These are phyloP conservation scores for Fistulifera pelliculosa DNA, from an alignment of 108 stramenopile species.

Conservation along the genomic window DNA sequence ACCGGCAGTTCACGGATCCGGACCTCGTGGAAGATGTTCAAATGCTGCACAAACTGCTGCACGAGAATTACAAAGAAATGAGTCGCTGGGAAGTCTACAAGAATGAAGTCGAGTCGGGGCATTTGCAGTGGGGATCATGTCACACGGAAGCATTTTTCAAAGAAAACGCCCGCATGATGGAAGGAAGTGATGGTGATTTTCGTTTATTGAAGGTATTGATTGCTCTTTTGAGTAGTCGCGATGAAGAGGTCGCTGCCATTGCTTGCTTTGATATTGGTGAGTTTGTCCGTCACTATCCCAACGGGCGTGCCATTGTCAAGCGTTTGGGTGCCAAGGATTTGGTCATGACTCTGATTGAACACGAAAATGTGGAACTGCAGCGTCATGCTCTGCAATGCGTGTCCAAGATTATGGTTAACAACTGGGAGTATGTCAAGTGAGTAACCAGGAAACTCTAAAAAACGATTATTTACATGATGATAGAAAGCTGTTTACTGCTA, in stretches of 20 bases:
- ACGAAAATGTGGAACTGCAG: constrained; percentile 86
- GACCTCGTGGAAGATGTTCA: constrained; percentile 80
- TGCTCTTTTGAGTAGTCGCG: constrained; percentile 62
- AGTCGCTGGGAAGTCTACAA: constrained; percentile 90
- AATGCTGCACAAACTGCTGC: constrained; percentile 69
- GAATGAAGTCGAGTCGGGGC: constrained; percentile 84
- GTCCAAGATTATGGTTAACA: constrained; percentile 94
- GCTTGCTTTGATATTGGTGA: constrained; percentile 97
- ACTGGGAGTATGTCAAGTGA: constrained; percentile 73
- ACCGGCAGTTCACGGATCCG: constrained; percentile 84
- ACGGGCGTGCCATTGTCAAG: constrained; percentile 82
- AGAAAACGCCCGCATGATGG: constrained; percentile 77
- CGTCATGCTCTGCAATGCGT: constrained; percentile 92
- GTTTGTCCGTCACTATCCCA: constrained; percentile 95
- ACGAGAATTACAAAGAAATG: constrained; percentile 86
- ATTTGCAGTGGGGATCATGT: constrained; percentile 86
- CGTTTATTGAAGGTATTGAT: constrained; percentile 72
- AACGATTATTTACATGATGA: too few relatives aligned
- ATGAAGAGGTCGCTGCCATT: constrained; percentile 88
- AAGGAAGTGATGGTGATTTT: constrained; percentile 74
- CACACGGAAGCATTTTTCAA: constrained; percentile 94
- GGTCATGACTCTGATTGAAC: constrained; percentile 90
- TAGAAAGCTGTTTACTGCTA: too few relatives aligned
- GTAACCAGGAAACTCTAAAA: background rate
- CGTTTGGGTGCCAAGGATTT: constrained; percentile 90